Evolutionary conservation across 2,329 filamentous ascomycete genomes (phyloP).

Genomic region (Graphiopsis chlorocephala): DNA sequence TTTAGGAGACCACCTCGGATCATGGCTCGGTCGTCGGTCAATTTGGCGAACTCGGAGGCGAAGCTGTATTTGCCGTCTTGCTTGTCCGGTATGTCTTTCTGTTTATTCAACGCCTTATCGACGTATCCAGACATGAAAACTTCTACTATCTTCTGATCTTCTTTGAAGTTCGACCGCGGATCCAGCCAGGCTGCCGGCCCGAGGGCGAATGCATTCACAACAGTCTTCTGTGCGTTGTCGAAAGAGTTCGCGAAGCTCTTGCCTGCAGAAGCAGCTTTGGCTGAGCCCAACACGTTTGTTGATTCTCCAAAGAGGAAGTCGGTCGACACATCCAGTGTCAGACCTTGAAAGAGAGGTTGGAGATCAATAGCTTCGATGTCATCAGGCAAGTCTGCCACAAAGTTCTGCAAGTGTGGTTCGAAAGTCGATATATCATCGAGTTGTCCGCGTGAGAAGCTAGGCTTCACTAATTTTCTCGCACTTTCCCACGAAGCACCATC

Average conservation of each 20-base stretch:
- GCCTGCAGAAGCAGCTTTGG: constrained; percentile 22
- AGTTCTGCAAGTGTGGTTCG: constrained; percentile 70
- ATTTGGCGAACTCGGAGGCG: constrained; percentile 76
- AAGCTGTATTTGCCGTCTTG: constrained; percentile 75
- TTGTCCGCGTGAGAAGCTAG: constrained; percentile 82
- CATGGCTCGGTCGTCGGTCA: constrained; percentile 65
- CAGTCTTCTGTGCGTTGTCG: constrained; percentile 40
- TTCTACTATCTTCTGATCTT: constrained; percentile 42
- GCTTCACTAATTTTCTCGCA: constrained; percentile 76
- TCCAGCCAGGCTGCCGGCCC: constrained; percentile 38
- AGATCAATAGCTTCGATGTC: constrained; percentile 60
- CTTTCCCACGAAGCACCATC: constrained; percentile 77
- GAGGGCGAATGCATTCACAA: constrained; percentile 37
- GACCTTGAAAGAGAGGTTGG: constrained; percentile 73
- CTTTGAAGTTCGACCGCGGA: constrained; percentile 36
- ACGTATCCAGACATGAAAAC: constrained; percentile 47
- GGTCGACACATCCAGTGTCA: constrained; percentile 79
- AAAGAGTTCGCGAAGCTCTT: constrained; percentile 43
- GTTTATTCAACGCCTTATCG: constrained; percentile 38
- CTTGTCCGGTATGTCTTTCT: constrained; percentile 52
- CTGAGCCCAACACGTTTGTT: constrained; percentile 22
- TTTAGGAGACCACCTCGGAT: constrained; percentile 82
- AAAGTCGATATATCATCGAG: constrained; percentile 79
- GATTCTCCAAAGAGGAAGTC: constrained; percentile 73
- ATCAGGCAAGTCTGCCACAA: constrained; percentile 62